phyloP scores from a whole-genome alignment of 2,329 filamentous ascomycete genomes.

The Cylindrodendrum hubeiense region DNA sequence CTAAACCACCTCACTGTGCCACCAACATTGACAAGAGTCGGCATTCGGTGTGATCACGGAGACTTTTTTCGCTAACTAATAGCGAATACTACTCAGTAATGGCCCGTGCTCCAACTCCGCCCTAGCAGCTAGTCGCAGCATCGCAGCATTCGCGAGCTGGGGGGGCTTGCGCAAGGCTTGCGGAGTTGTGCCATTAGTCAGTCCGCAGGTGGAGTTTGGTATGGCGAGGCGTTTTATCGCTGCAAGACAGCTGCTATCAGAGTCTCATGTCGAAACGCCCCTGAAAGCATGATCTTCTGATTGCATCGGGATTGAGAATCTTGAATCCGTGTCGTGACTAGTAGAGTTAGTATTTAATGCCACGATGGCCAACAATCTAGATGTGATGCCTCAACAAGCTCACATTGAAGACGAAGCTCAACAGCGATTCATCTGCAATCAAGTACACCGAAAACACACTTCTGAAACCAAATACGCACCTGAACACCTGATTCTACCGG shows the following conservation, averaged over 20 bases:
- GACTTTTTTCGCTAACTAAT: conserved; percentile 2
- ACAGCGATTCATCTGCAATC: neutral
- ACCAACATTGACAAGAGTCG: neutral
- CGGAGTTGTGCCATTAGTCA: neutral
- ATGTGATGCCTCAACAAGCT: neutral
- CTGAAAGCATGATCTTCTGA: neutral
- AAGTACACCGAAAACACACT: neutral
- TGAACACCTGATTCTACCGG: neutral
- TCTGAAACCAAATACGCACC: neutral
- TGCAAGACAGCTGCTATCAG: neutral
- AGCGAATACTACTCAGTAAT: neutral
- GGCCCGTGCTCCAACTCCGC: neutral
- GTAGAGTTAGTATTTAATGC: neutral
- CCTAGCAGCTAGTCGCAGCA: neutral
- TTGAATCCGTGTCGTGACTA: neutral
- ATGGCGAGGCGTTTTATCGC: neutral
- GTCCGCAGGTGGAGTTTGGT: neutral
- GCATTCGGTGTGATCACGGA: conserved; percentile 19
- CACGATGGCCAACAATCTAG: neutral
- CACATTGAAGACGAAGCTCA: neutral
- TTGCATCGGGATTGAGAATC: neutral
- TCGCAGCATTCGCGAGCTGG: neutral
- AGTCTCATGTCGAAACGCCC: neutral
- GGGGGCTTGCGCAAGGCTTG: neutral
- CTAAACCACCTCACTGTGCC: neutral